These are phyloP conservation scores for Fraxinus paxiana DNA, from an alignment of 305 asterid genomes.

Conservation along the genomic window DNA sequence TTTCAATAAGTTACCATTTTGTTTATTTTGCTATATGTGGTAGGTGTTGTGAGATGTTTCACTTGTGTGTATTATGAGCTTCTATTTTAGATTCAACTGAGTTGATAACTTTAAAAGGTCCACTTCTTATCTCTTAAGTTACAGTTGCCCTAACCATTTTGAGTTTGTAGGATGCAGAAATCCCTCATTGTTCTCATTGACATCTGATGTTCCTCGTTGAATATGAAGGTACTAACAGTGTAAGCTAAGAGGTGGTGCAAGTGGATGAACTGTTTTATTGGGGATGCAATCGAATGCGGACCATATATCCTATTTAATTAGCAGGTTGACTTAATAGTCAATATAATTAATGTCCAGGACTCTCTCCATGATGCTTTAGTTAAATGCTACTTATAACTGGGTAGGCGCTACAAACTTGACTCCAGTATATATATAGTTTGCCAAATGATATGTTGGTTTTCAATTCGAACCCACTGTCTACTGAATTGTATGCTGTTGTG, in stretches of 20 bases:
- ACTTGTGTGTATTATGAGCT: neutral
- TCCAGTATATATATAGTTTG: neutral
- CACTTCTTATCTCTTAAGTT: neutral
- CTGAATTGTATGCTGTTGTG: neutral
- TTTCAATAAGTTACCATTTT: constrained; percentile 51
- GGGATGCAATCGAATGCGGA: neutral
- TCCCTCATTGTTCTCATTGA: neutral
- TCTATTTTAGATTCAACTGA: neutral
- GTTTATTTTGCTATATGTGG: constrained; percentile 18
- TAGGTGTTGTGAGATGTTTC: constrained; percentile 13
- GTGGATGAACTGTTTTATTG: neutral
- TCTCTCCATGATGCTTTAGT: neutral
- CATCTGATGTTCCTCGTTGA: neutral
- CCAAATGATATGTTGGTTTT: neutral
- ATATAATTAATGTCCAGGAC: neutral
- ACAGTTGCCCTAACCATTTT: neutral
- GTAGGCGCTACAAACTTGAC: neutral
- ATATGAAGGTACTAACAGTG: neutral
- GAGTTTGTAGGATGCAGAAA: neutral
- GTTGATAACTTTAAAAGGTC: neutral
- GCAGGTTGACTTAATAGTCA: neutral
- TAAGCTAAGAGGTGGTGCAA: neutral
- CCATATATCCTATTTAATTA: neutral
- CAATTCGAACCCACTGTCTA: neutral
- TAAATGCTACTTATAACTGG: neutral